Evolutionary conservation across 495 filamentous ascomycete genomes (phyloP).

Genomic region (Penicillium turbatum): DNA sequence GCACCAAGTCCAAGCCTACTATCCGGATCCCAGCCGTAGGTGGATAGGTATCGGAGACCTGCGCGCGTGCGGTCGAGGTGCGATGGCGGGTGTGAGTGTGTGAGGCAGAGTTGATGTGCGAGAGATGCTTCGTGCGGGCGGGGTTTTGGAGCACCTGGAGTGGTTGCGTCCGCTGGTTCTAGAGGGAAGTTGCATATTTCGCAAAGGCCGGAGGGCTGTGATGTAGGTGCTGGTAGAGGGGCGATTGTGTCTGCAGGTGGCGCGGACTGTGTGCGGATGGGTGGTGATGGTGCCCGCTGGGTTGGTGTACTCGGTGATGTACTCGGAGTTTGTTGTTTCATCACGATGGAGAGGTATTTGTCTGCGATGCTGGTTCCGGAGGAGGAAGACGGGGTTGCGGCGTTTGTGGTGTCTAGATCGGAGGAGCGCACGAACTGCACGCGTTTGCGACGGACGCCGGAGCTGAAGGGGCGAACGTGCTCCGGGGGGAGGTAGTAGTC

Average conservation of each 20-base stretch:
- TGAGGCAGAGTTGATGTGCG: slow-evolving; percentile 75
- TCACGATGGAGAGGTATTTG: slow-evolving; percentile 68
- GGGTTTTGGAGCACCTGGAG: not conserved
- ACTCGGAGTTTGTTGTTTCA: slow-evolving; percentile 32
- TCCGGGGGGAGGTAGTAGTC: slow-evolving; percentile 65
- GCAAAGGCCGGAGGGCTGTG: slow-evolving; percentile 31
- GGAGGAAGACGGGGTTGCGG: slow-evolving; percentile 23
- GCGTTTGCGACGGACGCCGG: slow-evolving; percentile 68
- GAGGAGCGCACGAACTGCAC: slow-evolving; percentile 78
- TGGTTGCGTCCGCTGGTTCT: not conserved
- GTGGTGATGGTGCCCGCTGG: not conserved
- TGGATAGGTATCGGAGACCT: slow-evolving; percentile 69
- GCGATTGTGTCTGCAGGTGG: slow-evolving; percentile 15
- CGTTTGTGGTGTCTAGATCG: slow-evolving; percentile 41
- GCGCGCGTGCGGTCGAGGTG: slow-evolving; percentile 71
- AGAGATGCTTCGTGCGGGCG: slow-evolving; percentile 64
- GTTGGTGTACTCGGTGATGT: slow-evolving; percentile 19
- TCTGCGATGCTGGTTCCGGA: slow-evolving; percentile 52
- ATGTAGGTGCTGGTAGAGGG: slow-evolving; percentile 3
- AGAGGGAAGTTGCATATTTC: slow-evolving; percentile 59
- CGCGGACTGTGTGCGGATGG: slow-evolving; percentile 15
- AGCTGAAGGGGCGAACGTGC: slow-evolving; percentile 72
- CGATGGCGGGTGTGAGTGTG: slow-evolving; percentile 81
- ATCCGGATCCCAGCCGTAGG: slow-evolving; percentile 88
- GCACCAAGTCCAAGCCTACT: slow-evolving; percentile 67